Evolutionary conservation across 148 eudicot species (phyloP).

Genomic region (Cornus suecica): DNA sequence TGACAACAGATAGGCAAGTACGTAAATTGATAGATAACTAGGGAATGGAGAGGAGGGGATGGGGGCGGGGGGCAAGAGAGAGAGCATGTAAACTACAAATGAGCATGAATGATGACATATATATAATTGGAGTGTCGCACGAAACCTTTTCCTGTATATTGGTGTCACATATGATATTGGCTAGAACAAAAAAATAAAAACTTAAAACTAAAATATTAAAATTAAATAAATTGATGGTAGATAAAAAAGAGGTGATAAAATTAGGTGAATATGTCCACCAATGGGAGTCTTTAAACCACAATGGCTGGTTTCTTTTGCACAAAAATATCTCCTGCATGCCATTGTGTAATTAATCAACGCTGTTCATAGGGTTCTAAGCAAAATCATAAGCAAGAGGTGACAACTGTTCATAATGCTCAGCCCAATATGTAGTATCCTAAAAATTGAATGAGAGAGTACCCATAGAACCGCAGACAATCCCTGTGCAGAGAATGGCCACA

Average conservation of each 20-base stretch:
- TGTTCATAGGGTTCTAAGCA: not conserved
- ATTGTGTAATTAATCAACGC: slow-evolving; percentile 2
- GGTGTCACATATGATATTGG: not conserved
- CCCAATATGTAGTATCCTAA: not conserved
- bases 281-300: not conserved
- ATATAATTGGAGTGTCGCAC: not conserved
- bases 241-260: not conserved
- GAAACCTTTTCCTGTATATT: not conserved
- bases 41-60: too few species aligned
- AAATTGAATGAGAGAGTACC: slow-evolving; percentile 44
- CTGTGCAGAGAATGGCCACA: slow-evolving; percentile 98
- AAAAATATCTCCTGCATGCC: not conserved
- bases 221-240: too few species aligned
- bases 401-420: not conserved
- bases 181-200: not conserved
- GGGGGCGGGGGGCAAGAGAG: not conserved
- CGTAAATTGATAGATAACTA: too few species aligned
- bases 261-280: not conserved
- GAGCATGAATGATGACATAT: not conserved
- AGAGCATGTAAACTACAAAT: not conserved
- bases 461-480: slow-evolving; percentile 95
- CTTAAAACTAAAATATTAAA: too few species aligned
- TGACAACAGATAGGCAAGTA: not conserved
- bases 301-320: not conserved
- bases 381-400: not conserved